Evolutionary conservation across 2,329 filamentous ascomycete species (phyloP).

Genomic region (Didymella sp.): DNA sequence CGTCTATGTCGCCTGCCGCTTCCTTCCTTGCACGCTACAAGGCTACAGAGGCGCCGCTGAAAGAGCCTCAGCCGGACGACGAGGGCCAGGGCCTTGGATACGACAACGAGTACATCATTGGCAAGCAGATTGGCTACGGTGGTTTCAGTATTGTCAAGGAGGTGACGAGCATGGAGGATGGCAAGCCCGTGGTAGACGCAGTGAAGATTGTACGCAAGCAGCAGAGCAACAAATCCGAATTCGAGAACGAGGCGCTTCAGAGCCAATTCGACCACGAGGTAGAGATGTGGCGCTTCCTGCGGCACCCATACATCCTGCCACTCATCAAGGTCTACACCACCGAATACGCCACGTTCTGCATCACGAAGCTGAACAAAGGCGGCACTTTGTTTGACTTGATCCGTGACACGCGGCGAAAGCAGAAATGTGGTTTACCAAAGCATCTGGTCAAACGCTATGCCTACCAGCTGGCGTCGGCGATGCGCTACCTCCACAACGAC

Average conservation of each 20-base stretch:
- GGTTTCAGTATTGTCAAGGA: conserved; percentile 73
- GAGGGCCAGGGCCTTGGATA: conserved; percentile 71
- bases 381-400: conserved; percentile 71
- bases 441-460: conserved; percentile 65
- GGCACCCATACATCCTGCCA: conserved; percentile 67
- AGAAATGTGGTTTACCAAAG: conserved; percentile 55
- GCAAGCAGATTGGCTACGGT: conserved; percentile 69
- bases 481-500: conserved; percentile 72
- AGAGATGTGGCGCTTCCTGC: conserved; percentile 70
- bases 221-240: conserved; percentile 61
- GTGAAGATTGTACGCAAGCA: conserved; percentile 73
- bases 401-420: conserved; percentile 57
- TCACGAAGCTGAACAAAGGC: conserved; percentile 68
- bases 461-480: conserved; percentile 68
- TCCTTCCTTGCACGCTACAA: conserved; percentile 64
- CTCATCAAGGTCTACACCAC: conserved; percentile 71
- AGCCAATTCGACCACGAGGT: conserved; percentile 74
- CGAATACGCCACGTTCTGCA: conserved; percentile 72
- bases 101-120: conserved; percentile 68
- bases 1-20: conserved; percentile 64
- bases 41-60: conserved; percentile 45
- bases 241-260: conserved; percentile 69
- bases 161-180: conserved; percentile 66
- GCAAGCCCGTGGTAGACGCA: conserved; percentile 62
- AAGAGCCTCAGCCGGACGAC: conserved; percentile 64